Base-by-base conservation (phyloP, 495 filamentous ascomycete species). In the Penicillium waksmanii region DNA sequence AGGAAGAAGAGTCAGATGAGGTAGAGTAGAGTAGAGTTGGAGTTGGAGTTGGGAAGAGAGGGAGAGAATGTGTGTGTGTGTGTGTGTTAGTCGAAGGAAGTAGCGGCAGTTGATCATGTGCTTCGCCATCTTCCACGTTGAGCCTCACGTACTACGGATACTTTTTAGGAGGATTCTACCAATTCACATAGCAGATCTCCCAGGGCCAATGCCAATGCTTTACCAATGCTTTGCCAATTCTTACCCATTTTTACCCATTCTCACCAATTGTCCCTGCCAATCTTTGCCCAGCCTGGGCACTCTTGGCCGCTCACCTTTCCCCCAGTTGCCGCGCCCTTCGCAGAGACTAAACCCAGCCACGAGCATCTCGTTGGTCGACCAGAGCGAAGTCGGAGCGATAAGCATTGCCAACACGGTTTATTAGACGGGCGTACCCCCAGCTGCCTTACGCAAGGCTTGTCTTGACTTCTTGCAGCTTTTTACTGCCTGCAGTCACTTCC, bases 361-460 rank as follows among this genome's bases (percentile, higher is more conserved):
- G 42, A 44, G 19, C 19, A 48, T 48, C 46, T 48, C 49, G 38
- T 46, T 36, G 21, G 44, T 33, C 15, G 8, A 47, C 21, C 21
- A 21, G 36, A 62, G 64, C 66, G 66, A 69, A 58, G 51, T 69
- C 66, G 66, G 66, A 69, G 64, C 50, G 49, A 61, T 57, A 69
- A 64, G 61, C 40, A 25, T 25, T 55, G 38, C 46, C 21, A 54
- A 36, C 35, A 1, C 13, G 10, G n/a, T 64, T 69, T 57, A 62
- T 59, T 66, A 66, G 54, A 49, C 49, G 36, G 52, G 33, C 17
- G 48, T 53, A 21, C 55, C 64, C 61, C 57, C 18, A 23, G 9
- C 11, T 27, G 23, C 18, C n/a, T 53, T 51, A 19, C 38, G 35
- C 56, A 33, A 46, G 33, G 38, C 18, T 51, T 13, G 19, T 57